Percentiles rank a stretch among this genome's conserved stretches.
phyloP scores from a whole-genome alignment of 371 early-diverging fungal species.

The Circinella umbellata region DNA sequence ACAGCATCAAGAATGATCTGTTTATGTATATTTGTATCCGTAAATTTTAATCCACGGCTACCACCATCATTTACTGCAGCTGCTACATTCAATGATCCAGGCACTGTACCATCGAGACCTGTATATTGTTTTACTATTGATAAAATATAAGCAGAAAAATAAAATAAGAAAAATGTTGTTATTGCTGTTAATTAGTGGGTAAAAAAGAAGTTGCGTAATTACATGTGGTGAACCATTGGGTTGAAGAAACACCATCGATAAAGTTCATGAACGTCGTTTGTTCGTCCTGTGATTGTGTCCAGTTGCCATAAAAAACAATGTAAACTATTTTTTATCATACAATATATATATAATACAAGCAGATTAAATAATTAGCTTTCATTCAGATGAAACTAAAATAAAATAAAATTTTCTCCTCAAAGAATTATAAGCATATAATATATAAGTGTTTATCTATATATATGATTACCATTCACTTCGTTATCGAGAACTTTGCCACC shows the following conservation, averaged over 20 bases:
- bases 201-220: conserved; percentile 12
- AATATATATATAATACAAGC: too few relatives aligned
- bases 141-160: neutral
- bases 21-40: conserved; percentile 35
- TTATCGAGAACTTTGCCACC: conserved; percentile 49
- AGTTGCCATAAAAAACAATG: conserved; percentile 58
- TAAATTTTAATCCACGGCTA: conserved; percentile 45
- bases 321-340: conserved; percentile 31
- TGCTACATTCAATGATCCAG: conserved; percentile 51
- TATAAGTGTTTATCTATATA: neutral
- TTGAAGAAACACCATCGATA: conserved; percentile 44
- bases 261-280: conserved; percentile 53
- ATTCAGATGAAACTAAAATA: neutral
- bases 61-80: conserved; percentile 51
- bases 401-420: neutral
- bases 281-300: conserved; percentile 41
- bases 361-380: neutral
- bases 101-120: conserved; percentile 40
- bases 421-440: too few relatives aligned
- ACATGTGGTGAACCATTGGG: conserved; percentile 53
- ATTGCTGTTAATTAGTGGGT: too few relatives aligned
- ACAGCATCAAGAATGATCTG: conserved; percentile 49
- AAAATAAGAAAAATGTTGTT: neutral
- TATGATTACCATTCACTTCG: conserved; percentile 47
- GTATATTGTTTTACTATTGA: conserved; percentile 44